Conservation (phyloP, 164 flowering plant genomes). For the Vitis vinifera region DNA sequence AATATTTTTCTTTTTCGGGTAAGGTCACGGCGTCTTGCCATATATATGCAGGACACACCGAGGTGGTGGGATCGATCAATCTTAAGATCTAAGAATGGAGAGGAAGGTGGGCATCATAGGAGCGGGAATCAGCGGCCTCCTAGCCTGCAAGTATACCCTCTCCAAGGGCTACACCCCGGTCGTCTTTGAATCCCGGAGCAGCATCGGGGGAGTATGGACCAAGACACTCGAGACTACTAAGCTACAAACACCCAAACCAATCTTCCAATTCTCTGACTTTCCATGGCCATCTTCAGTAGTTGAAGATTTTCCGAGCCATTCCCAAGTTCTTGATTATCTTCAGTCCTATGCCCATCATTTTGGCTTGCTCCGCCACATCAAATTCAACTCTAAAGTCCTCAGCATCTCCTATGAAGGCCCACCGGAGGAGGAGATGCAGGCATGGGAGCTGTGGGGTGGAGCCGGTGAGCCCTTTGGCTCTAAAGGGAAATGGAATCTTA, state of each 20-base stretch:
- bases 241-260: conserved; percentile 21
- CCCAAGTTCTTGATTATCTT: conserved; percentile 40
- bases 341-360: conserved; percentile 42
- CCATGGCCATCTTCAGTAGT: conserved; percentile 47
- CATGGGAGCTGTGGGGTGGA: conserved; percentile 45
- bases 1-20: no score
- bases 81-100: conserved; percentile 19
- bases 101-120: conserved; percentile 43
- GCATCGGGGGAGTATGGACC: no score
- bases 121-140: conserved; percentile 54
- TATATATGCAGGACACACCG: no score
- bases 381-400: conserved; percentile 35
- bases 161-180: no score
- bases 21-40: no score
- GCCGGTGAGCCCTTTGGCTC: conserved; percentile 34
- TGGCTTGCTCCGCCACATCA: conserved; percentile 28
- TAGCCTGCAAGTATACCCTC: conserved; percentile 33
- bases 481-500: background rate
- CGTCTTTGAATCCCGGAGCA: no score
- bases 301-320: conserved; percentile 27
- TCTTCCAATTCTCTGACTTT: conserved; percentile 48
- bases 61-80: no score
- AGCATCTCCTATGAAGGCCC: conserved; percentile 34
- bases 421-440: background rate
- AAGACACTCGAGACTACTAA: no score